phyloP scores from a whole-genome alignment of 1,284 basidiomycete genomes.

The Sporisorium graminicola region DNA sequence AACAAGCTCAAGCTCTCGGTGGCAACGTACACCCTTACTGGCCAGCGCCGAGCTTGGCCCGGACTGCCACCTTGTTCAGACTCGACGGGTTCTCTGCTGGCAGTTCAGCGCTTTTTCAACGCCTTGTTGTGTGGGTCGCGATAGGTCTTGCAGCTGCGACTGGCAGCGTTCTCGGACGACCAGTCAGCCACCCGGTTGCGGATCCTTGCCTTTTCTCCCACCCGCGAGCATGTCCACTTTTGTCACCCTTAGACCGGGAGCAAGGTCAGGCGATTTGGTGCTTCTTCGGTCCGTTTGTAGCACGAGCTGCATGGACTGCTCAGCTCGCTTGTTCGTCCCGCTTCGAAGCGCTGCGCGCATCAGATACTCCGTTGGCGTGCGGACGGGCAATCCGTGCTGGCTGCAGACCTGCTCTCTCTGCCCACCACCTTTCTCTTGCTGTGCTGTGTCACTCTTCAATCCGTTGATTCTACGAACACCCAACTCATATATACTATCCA shows the following conservation, averaged over 20 bases:
- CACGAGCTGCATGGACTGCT: not conserved
- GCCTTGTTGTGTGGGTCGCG: slow-evolving; percentile 37
- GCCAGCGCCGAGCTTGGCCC: slow-evolving; percentile 31
- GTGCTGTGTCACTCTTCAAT: not conserved
- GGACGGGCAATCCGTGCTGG: not conserved
- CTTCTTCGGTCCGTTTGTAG: slow-evolving; percentile 4
- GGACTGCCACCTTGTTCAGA: slow-evolving; percentile 16
- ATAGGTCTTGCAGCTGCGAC: not conserved
- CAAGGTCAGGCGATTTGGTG: not conserved
- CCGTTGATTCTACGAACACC: not conserved
- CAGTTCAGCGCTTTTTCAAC: not conserved
- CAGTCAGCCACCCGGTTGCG: slow-evolving; percentile 21
- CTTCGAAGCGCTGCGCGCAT: too few relatives aligned
- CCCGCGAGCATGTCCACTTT: slow-evolving; percentile 10
- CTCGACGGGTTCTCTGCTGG: slow-evolving; percentile 1
- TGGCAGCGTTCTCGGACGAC: not conserved
- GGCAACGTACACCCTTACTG: slow-evolving; percentile 19
- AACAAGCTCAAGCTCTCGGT: slow-evolving; percentile 33
- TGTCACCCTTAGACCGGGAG: not conserved
- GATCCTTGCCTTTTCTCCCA: slow-evolving; percentile 25
- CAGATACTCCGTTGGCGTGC: not conserved
- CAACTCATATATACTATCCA: slow-evolving; percentile 4
- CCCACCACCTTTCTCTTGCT: slow-evolving; percentile 1
- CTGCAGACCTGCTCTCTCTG: not conserved
- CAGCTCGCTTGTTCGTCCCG: not conserved